These are phyloP conservation scores for Starmerella davenportii DNA, from an alignment of 805 yeast species.

Conservation along the genomic window DNA sequence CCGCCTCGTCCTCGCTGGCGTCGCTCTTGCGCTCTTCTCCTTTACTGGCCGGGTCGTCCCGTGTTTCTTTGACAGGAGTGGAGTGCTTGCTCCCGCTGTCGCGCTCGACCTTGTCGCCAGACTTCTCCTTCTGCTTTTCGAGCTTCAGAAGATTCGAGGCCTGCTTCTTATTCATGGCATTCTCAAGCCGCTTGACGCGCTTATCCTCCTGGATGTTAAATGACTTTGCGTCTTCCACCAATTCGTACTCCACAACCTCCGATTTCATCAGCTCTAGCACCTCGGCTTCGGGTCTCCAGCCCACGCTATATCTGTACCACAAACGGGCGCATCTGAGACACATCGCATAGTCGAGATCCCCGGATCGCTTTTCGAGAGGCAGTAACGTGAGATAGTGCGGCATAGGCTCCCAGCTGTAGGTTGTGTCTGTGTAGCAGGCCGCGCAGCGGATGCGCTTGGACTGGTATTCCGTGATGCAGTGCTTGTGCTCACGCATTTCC, in stretches of 20 bases:
- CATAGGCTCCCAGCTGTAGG: conserved; percentile 50
- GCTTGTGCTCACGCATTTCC: conserved; percentile 37
- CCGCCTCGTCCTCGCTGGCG: too few relatives aligned
- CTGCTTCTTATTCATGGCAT: conserved; percentile 10
- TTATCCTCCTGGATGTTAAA: conserved; percentile 20
- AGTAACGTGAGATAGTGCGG: conserved; percentile 35
- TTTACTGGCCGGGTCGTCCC: too few relatives aligned
- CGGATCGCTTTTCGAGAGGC: conserved; percentile 19
- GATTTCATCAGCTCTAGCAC: conserved; percentile 24
- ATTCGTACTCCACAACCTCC: conserved; percentile 45
- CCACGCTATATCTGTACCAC: conserved; percentile 79
- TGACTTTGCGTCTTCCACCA: conserved; percentile 32
- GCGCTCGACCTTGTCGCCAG: background rate
- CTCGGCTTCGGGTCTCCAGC: conserved; percentile 67
- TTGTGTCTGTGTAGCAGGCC: conserved; percentile 42
- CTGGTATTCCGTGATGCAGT: conserved; percentile 25
- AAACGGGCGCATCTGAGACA: conserved; percentile 76
- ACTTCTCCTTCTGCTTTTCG: background rate
- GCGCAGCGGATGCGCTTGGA: conserved; percentile 36
- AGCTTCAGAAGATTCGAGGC: conserved; percentile 2
- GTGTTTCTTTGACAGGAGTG: too few relatives aligned
- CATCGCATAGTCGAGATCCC: conserved; percentile 35
- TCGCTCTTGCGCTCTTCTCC: too few relatives aligned
- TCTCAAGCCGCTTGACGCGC: conserved; percentile 6
- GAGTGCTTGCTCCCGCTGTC: too few relatives aligned